A percentile compares a stretch with the other conserved stretches of the same genome.
Evolutionary conservation across 2,329 filamentous ascomycete species (phyloP).

Genomic region (Botryotinia convoluta): DNA sequence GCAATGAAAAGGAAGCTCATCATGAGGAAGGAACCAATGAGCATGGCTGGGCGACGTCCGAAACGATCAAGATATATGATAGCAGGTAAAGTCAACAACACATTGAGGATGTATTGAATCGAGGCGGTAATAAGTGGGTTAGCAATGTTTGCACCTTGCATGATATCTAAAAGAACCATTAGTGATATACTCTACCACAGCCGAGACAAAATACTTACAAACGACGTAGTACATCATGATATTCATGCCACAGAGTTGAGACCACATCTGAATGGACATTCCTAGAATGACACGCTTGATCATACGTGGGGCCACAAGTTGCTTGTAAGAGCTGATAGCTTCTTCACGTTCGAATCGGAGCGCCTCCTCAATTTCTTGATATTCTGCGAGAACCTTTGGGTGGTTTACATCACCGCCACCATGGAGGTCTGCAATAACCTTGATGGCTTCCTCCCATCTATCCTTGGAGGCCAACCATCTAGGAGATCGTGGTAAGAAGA

Average conservation of each 20-base stretch:
- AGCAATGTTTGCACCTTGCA: slow-evolving; percentile 60
- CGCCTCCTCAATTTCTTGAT: slow-evolving; percentile 67
- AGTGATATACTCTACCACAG: background rate
- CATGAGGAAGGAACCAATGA: slow-evolving; percentile 63
- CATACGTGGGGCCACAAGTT: slow-evolving; percentile 70
- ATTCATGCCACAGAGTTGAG: slow-evolving; percentile 73
- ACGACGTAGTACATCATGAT: slow-evolving; percentile 68
- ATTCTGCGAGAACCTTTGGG: slow-evolving; percentile 61
- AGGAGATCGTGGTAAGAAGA: slow-evolving; percentile 63
- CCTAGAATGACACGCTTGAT: slow-evolving; percentile 69
- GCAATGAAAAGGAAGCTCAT: slow-evolving; percentile 58
- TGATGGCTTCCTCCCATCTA: slow-evolving; percentile 62
- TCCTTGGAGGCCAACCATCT: slow-evolving; percentile 69
- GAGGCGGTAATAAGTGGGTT: slow-evolving; percentile 62
- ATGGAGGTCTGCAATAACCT: slow-evolving; percentile 57
- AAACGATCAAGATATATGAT: slow-evolving; percentile 72
- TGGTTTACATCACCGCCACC: slow-evolving; percentile 54
- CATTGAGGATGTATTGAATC: slow-evolving; percentile 77
- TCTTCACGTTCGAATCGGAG: slow-evolving; percentile 71
- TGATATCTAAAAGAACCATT: slow-evolving; percentile 49
- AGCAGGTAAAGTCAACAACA: slow-evolving; percentile 72
- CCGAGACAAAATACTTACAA: slow-evolving; percentile 41
- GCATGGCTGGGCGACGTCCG: slow-evolving; percentile 66
- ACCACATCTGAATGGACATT: slow-evolving; percentile 73
- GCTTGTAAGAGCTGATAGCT: slow-evolving; percentile 65